Percentiles rank a stretch among this genome's conserved stretches.
Conservation (phyloP, 768 basidiomycete species). For the Boletus reticuloceps region DNA sequence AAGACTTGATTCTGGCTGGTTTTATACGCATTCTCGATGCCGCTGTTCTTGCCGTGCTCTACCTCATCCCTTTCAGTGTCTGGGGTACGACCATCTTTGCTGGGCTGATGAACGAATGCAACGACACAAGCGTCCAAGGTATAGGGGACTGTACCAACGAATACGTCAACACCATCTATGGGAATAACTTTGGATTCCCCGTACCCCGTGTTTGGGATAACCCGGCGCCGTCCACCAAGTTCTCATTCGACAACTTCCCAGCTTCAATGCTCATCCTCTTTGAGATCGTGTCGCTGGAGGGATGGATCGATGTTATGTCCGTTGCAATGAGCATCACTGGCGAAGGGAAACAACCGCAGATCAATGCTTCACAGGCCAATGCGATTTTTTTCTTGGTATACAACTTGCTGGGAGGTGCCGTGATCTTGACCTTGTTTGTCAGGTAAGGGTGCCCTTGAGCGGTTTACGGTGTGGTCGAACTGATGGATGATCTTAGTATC, state of each 20-base stretch:
- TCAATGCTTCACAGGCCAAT: slow-evolving; percentile 74
- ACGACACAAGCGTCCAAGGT: slow-evolving; percentile 54
- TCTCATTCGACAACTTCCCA: slow-evolving; percentile 87
- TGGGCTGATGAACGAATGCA: slow-evolving; percentile 84
- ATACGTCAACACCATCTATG: slow-evolving; percentile 61
- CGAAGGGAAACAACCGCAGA: slow-evolving; percentile 61
- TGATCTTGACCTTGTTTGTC: slow-evolving; percentile 87
- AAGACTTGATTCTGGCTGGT: slow-evolving; percentile 83
- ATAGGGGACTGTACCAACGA: slow-evolving; percentile 73
- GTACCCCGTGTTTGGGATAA: slow-evolving; percentile 89
- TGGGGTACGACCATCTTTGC: slow-evolving; percentile 94
- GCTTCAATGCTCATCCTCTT: slow-evolving; percentile 87
- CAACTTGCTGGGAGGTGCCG: slow-evolving; percentile 86
- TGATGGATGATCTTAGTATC: slow-evolving; percentile 53
- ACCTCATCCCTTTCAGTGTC: slow-evolving; percentile 89
- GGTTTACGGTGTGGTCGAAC: background rate
- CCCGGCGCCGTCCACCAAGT: slow-evolving; percentile 78
- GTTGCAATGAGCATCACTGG: slow-evolving; percentile 78
- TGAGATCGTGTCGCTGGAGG: slow-evolving; percentile 96
- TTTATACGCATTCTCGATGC: slow-evolving; percentile 84
- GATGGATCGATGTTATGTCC: slow-evolving; percentile 91
- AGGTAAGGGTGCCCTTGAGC: slow-evolving; percentile 49
- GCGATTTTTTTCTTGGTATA: slow-evolving; percentile 91
- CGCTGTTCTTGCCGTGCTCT: slow-evolving; percentile 82
- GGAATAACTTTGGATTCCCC: slow-evolving; percentile 61